Conservation (phyloP, 176 grass and related monocot species). For the Hordeum vulgare region MorexV3_pseudomolecules_assembly NC_058521.1:17821852-17822351, state of each 20-base stretch:
- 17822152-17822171: neutral
- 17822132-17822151: neutral
- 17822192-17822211: neutral
- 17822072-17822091: neutral
- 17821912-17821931: neutral
- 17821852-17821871: neutral
- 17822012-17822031: neutral
- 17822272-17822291: neutral
- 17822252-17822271: neutral
- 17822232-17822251: neutral
- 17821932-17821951: neutral
- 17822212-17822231: neutral
- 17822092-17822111: neutral
- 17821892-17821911: neutral
- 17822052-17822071: neutral
- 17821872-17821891: neutral
- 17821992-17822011: neutral
- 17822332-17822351: neutral
- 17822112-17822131: neutral
- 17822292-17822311: neutral
- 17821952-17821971: neutral
- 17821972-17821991: neutral
- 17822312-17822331: neutral
- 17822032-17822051: neutral
- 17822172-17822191: neutral